These are phyloP conservation scores for Metschnikowia picachoensis DNA, from an alignment of 805 yeast species.

Conservation along the genomic window DNA sequence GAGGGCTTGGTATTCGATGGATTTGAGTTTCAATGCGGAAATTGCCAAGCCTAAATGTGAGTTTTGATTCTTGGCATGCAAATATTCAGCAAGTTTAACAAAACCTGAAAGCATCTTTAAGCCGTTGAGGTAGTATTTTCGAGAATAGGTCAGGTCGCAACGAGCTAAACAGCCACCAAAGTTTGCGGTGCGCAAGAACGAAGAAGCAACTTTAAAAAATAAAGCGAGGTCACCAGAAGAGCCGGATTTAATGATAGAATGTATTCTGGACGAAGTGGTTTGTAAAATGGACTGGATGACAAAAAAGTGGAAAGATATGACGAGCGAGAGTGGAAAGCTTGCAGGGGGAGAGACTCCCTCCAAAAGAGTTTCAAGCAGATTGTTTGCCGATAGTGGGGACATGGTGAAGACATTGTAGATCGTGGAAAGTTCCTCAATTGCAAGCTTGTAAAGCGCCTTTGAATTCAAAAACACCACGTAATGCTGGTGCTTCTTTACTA, in stretches of 20 bases:
- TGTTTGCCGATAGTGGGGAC: neutral
- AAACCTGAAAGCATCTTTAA: constrained; percentile 16
- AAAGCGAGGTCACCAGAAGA: neutral
- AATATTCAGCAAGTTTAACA: constrained; percentile 10
- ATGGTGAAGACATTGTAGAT: constrained; percentile 9
- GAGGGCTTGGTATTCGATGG: neutral
- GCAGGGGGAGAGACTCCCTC: constrained; percentile 2
- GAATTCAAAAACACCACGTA: constrained; percentile 11
- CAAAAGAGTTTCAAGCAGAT: constrained; percentile 5
- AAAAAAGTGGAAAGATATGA: constrained; percentile 15
- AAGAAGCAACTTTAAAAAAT: constrained; percentile 9
- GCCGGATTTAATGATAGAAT: constrained; percentile 2
- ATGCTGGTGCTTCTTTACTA: constrained; percentile 13
- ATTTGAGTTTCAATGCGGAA: constrained; percentile 6
- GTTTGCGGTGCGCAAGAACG: constrained; percentile 7
- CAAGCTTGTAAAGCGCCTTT: constrained; percentile 3
- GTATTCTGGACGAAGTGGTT: constrained; percentile 10
- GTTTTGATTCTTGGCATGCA: constrained; percentile 2
- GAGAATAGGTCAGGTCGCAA: constrained; percentile 1
- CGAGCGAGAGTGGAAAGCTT: constrained; percentile 1
- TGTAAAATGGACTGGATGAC: constrained; percentile 17
- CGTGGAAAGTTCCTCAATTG: constrained; percentile 14
- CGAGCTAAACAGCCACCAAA: constrained; percentile 3
- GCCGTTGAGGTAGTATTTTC: constrained; percentile 13
- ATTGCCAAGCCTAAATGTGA: neutral